Conservation (phyloP, 2,329 filamentous ascomycete genomes). For the Xylaria arbuscula region DNA sequence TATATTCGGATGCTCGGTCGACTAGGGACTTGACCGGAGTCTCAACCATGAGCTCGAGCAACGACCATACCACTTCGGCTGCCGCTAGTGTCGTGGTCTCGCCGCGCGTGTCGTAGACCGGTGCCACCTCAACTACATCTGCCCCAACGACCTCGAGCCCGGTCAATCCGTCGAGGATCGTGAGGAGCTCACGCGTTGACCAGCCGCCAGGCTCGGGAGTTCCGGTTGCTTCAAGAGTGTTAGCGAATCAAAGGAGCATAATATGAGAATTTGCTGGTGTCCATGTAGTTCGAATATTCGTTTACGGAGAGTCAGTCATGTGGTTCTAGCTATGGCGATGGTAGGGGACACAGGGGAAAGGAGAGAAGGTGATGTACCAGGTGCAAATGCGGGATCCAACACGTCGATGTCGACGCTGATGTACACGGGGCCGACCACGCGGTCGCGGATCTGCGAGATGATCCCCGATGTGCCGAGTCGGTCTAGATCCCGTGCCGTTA, state of each 20-base stretch:
- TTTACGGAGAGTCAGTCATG: background rate
- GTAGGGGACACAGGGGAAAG: background rate
- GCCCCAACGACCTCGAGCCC: conserved; percentile 79
- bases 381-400: conserved; percentile 75
- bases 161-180: conserved; percentile 77
- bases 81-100: conserved; percentile 80
- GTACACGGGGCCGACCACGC: conserved; percentile 69
- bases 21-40: conserved; percentile 45
- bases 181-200: conserved; percentile 81
- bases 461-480: conserved; percentile 73
- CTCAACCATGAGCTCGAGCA: conserved; percentile 73
- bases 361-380: conserved; percentile 55
- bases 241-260: background rate
- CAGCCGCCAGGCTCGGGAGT: conserved; percentile 84
- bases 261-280: background rate
- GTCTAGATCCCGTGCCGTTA: conserved; percentile 75
- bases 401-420: conserved; percentile 85
- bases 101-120: conserved; percentile 77
- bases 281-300: background rate
- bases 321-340: background rate
- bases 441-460: conserved; percentile 69
- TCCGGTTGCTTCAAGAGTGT: conserved; percentile 67
- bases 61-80: conserved; percentile 78
- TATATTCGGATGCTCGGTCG: conserved; percentile 6
- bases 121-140: conserved; percentile 83